These are phyloP conservation scores for Pythium pectinolyticum DNA, from an alignment of 352 stramenopile species.

Conservation along the genomic window DNA sequence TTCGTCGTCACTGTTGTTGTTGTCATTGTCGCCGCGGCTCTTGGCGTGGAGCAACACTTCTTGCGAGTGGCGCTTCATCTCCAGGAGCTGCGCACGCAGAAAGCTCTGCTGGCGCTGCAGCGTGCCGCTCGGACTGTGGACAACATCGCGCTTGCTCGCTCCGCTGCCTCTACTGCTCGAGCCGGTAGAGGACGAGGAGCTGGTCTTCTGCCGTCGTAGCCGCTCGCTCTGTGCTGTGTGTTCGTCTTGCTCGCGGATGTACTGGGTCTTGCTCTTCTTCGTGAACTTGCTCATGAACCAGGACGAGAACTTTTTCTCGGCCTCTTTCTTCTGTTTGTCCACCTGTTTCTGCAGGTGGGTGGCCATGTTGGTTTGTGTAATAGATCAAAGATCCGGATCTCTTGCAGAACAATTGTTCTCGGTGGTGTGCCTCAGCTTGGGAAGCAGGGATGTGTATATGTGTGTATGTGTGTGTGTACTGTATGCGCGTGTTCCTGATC, in stretches of 20 bases:
- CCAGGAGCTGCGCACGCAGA: constrained; percentile 59
- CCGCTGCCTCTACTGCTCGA: constrained; percentile 16
- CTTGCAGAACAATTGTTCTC: no score
- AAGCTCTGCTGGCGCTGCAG: constrained; percentile 69
- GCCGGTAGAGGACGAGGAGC: constrained; percentile 36
- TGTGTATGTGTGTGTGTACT: not conserved
- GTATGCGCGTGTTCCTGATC: not conserved
- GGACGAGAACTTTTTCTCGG: constrained; percentile 58
- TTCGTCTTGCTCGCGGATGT: constrained; percentile 63
- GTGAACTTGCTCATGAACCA: constrained; percentile 75
- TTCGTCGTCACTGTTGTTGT: constrained; percentile 38
- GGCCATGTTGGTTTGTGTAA: constrained; percentile 2
- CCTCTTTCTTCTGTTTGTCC: constrained; percentile 54
- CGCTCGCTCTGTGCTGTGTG: constrained; percentile 38
- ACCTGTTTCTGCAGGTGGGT: constrained; percentile 49
- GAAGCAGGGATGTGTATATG: not conserved
- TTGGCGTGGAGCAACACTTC: constrained; percentile 46
- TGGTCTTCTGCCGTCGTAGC: constrained; percentile 32
- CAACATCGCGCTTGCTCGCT: constrained; percentile 11
- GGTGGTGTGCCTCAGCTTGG: no score
- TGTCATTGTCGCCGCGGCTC: constrained; percentile 13
- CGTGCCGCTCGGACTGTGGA: constrained; percentile 3
- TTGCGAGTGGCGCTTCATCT: constrained; percentile 77
- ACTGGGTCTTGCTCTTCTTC: constrained; percentile 50
- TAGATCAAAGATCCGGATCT: no score